Evolutionary conservation across 2,329 filamentous ascomycete species (phyloP), one percentile per base, ranked within the genome.

Genomic region (Lachnellula hyalina): DNA sequence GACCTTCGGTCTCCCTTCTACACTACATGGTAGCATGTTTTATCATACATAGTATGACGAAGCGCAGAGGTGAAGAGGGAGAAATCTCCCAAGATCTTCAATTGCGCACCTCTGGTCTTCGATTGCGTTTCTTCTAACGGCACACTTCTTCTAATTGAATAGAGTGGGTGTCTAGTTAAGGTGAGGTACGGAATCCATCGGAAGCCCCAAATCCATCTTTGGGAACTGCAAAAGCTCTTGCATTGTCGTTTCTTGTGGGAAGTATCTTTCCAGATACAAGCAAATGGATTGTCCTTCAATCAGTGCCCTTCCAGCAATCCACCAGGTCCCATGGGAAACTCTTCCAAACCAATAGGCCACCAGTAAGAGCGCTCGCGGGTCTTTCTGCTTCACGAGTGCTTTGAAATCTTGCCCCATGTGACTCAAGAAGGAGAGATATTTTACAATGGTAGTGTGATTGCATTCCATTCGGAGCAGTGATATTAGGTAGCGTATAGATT

Each of bases 261-360:
- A 61, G 59, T 67, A 56, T 45, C 59, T 64, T 47, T 72, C 61
- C 72, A 79, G 56, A 62, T 72, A 74, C n/a, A 73, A 56, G 54
- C 70, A 74, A 21, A 82, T 78, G 1, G 78, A 74, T 46, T 73
- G 70, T n/a, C 76, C 77, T 60, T 82, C 77, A 1, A 81, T 61
- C 28, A 71, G 58, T 4, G 75, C 72, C 46, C 79, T 71, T 49
- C 72, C 68, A 45, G 72, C 68, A 14, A 79, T 57, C 75, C 77
- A 82, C 80, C 78, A 82, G 9, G 69, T 63, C 7, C 45, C 65
- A 12, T 69, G 63, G 14, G 70, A 73, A 14, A 79, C 65, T 57
- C 77, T 75, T 9, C 77, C 75, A 64, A 78, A 81, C 80, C 80
- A 85, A 67, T 77, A 80, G 0, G 75, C 72, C n/a, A 84, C 65